Percentiles rank a stretch among this genome's conserved stretches.
Conservation (phyloP, 164 flowering plant genomes). For the Malania oleifera region DNA sequence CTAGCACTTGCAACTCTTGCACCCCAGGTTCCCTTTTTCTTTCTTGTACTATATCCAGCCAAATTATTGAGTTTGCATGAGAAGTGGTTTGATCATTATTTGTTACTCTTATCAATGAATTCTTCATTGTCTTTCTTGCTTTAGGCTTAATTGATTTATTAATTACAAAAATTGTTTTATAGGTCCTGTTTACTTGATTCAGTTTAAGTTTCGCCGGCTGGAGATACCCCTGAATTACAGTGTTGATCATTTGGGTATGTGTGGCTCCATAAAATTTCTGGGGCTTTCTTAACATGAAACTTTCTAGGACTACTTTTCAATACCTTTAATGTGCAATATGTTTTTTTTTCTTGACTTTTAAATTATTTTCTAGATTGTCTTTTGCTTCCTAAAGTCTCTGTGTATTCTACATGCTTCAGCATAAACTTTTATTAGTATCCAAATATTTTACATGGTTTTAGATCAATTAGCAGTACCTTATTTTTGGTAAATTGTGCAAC, state of each 20-base stretch:
- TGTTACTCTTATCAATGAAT: not conserved
- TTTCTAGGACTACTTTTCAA: too few relatives aligned
- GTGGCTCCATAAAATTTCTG: not conserved
- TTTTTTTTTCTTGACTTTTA: too few relatives aligned
- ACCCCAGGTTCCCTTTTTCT: constrained; percentile 51
- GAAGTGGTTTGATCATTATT: not conserved
- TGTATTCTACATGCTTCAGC: too few relatives aligned
- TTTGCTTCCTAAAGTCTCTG: too few relatives aligned
- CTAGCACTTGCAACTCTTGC: constrained; percentile 64
- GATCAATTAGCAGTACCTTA: too few relatives aligned
- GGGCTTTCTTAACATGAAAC: too few relatives aligned
- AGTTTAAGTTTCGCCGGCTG: constrained; percentile 76
- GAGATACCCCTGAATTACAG: constrained; percentile 83
- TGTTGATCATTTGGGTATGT: constrained; percentile 79
- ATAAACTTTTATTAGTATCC: too few relatives aligned
- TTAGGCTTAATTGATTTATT: not conserved
- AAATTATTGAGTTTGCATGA: too few relatives aligned
- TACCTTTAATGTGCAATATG: too few relatives aligned
- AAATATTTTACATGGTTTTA: too few relatives aligned
- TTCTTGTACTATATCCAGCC: not conserved
- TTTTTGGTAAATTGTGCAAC: too few relatives aligned
- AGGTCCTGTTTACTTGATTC: constrained; percentile 84
- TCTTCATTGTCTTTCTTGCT: not conserved
- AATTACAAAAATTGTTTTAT: not conserved
- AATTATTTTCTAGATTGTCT: too few relatives aligned